These are phyloP conservation scores for Amanita pallidorosea DNA, from an alignment of 768 basidiomycete genomes.

Conservation along the genomic window DNA sequence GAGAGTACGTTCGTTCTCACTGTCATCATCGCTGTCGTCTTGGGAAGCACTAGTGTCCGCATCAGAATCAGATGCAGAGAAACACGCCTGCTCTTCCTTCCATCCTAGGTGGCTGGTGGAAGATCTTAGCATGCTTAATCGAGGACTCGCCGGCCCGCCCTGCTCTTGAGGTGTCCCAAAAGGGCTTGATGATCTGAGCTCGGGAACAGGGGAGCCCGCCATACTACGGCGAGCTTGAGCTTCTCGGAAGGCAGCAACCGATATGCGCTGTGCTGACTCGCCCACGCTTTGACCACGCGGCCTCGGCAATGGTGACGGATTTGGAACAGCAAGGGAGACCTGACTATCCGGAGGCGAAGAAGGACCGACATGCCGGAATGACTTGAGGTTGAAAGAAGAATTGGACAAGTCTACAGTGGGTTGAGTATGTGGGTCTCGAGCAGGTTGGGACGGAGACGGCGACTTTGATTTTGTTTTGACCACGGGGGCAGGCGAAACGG, in stretches of 20 bases:
- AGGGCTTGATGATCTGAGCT: conserved; percentile 30
- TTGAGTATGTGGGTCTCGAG: not conserved
- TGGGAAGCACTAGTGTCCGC: conserved; percentile 13
- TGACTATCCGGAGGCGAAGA: conserved; percentile 11
- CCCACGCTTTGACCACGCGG: conserved; percentile 48
- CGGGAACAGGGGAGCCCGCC: conserved; percentile 50
- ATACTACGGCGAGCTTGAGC: conserved; percentile 57
- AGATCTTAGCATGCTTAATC: not conserved
- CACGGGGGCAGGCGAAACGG: conserved; percentile 14
- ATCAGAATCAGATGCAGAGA: conserved; percentile 21
- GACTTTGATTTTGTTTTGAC: conserved; percentile 3
- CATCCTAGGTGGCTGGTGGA: not conserved
- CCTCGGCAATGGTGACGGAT: conserved; percentile 44
- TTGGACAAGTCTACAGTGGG: conserved; percentile 8
- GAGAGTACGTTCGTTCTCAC: conserved; percentile 12
- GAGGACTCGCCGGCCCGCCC: conserved; percentile 15
- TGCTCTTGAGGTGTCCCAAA: conserved; percentile 12
- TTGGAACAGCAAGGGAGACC: conserved; percentile 24
- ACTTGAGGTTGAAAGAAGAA: conserved; percentile 59
- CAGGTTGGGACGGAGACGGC: not conserved
- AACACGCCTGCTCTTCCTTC: conserved; percentile 4
- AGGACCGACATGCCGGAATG: conserved; percentile 57
- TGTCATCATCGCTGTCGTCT: conserved; percentile 13
- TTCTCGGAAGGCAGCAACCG: conserved; percentile 74
- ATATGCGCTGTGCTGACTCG: conserved; percentile 64